A percentile compares a stretch with the other conserved stretches of the same genome.
Evolutionary conservation across 176 grass and related monocot species (phyloP).

Genomic region (Eleusine coracana): DNA sequence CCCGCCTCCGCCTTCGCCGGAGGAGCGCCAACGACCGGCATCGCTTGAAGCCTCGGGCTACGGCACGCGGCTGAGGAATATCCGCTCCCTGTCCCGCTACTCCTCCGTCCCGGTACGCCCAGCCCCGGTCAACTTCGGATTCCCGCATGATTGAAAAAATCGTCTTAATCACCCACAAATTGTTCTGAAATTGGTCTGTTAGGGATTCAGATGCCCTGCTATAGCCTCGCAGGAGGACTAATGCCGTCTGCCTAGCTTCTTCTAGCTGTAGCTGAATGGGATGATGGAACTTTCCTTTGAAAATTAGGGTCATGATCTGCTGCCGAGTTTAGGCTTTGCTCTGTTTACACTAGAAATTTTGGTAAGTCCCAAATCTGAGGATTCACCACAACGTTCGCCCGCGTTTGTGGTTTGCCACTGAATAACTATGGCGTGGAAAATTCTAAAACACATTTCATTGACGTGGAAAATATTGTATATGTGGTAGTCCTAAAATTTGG

Average conservation of each 20-base stretch:
- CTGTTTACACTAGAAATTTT: neutral
- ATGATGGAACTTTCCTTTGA: neutral
- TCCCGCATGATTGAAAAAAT: neutral
- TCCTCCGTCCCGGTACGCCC: conserved; percentile 20
- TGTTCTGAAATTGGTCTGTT: neutral
- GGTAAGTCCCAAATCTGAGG: neutral
- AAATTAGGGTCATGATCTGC: neutral
- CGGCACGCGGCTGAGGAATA: neutral
- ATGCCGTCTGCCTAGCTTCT: neutral
- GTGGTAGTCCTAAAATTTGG: neutral
- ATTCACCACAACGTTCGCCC: neutral
- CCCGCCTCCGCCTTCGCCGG: neutral
- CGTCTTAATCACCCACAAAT: neutral
- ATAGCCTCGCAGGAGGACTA: neutral
- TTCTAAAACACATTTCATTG: neutral
- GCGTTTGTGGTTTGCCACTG: neutral
- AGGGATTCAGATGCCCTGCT: neutral
- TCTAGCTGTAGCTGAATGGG: neutral
- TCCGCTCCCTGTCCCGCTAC: neutral
- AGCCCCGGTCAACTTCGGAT: neutral
- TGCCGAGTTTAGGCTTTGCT: neutral
- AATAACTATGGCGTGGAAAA: neutral
- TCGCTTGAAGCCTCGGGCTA: neutral
- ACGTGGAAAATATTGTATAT: neutral
- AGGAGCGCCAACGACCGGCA: neutral